Conservation (phyloP, 495 filamentous ascomycete genomes). For the Tuber indicum region DNA sequence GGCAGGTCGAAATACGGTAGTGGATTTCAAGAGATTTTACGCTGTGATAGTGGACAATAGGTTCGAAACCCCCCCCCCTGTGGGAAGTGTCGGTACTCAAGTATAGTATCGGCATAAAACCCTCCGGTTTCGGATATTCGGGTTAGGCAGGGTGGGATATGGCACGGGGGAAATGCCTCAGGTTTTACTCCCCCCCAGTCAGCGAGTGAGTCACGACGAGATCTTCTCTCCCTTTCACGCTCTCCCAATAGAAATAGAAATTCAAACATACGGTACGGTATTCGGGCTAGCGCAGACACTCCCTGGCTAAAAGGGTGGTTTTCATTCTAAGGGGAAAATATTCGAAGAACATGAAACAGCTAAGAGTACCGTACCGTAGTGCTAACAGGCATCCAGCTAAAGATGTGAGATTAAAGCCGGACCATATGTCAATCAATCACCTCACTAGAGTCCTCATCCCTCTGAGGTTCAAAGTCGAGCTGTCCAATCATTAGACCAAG, state of each 20-base stretch:
- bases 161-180: not conserved
- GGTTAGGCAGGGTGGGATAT: not conserved
- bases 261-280: not conserved
- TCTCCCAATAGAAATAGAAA: not conserved
- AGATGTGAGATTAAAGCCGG: not conserved
- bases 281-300: not conserved
- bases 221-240: not conserved
- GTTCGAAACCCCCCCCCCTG: no score
- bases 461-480: conserved; percentile 39
- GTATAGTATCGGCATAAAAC: no score
- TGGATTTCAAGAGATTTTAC: not conserved
- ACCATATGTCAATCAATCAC: not conserved
- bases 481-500: conserved; percentile 12
- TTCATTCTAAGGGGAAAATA: not conserved
- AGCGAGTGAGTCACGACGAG: not conserved
- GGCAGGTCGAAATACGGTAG: not conserved
- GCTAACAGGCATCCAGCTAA: not conserved
- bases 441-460: conserved; percentile 12
- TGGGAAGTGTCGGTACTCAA: no score
- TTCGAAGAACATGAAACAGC: not conserved
- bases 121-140: not conserved
- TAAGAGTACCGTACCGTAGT: not conserved
- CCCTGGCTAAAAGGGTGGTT: not conserved
- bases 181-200: not conserved
- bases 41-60: no score